These are phyloP conservation scores for Komagataea norvegica DNA, from an alignment of 1,139 yeast genomes.

Conservation along the genomic window DNA sequence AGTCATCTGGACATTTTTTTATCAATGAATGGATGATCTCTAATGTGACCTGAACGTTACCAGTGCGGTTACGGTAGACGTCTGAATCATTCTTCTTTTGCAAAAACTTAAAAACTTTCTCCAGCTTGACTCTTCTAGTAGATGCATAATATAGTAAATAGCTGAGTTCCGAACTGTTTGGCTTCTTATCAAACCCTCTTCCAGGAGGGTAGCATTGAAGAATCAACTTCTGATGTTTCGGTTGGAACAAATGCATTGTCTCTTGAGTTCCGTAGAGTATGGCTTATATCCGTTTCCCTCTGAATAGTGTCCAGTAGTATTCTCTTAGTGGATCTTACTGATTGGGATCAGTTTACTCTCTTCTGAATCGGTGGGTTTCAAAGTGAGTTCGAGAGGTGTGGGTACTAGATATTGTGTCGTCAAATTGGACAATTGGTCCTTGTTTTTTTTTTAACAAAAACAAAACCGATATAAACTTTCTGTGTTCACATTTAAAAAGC, in stretches of 20 bases:
- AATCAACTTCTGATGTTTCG: constrained; percentile 87
- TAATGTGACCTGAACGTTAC: constrained; percentile 80
- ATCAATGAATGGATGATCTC: constrained; percentile 67
- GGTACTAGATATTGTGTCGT: background rate
- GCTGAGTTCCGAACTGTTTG: constrained; percentile 87
- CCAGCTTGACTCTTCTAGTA: constrained; percentile 80
- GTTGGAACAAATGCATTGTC: constrained; percentile 40
- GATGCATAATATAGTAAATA: constrained; percentile 89
- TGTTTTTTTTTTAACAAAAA: constrained; percentile 1
- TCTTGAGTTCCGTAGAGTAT: background rate
- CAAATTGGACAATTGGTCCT: background rate
- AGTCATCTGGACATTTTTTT: constrained; percentile 71
- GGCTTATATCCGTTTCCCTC: no score
- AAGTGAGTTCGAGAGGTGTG: background rate
- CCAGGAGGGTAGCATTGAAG: constrained; percentile 94
- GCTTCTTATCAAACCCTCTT: constrained; percentile 75
- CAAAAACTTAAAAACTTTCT: constrained; percentile 74
- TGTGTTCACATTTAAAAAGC: no score
- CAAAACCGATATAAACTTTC: no score
- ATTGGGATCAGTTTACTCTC: no score
- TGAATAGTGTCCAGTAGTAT: no score
- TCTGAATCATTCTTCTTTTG: constrained; percentile 62
- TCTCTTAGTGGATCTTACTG: no score
- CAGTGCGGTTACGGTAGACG: constrained; percentile 56
- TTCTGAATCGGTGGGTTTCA: no score